Evolutionary conservation across 257 asterid genomes (phyloP).

Genomic region (Primulina tabacum): DNA sequence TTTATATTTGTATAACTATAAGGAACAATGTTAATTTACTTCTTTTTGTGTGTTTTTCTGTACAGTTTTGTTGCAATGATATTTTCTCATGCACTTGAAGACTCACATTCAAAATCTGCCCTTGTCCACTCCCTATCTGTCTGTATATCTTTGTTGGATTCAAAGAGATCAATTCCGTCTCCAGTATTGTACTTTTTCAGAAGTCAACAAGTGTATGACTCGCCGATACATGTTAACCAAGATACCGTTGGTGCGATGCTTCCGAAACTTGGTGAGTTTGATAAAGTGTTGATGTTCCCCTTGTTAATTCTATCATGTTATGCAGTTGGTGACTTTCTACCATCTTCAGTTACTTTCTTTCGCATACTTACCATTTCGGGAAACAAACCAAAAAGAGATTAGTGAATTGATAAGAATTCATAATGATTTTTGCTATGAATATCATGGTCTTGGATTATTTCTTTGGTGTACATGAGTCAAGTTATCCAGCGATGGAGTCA

Average conservation of each 20-base stretch:
- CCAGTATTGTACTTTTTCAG: slow-evolving; percentile 74
- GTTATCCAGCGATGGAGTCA: not conserved
- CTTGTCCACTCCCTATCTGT: slow-evolving; percentile 87
- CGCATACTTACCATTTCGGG: not conserved
- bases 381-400: not conserved
- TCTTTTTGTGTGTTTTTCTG: slow-evolving; percentile 14
- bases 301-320: not conserved
- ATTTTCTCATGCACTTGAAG: slow-evolving; percentile 86
- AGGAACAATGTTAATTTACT: slow-evolving; percentile 9
- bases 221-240: slow-evolving; percentile 66
- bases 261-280: slow-evolving; percentile 73
- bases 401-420: not conserved
- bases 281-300: not conserved
- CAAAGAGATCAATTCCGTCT: slow-evolving; percentile 75
- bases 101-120: slow-evolving; percentile 73
- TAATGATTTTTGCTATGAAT: too few species aligned
- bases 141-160: slow-evolving; percentile 90
- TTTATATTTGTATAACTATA: not conserved
- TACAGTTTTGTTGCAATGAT: slow-evolving; percentile 86
- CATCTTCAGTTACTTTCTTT: not conserved
- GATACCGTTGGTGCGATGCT: slow-evolving; percentile 96
- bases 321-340: not conserved
- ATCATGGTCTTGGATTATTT: not conserved
- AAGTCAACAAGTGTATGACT: slow-evolving; percentile 71
- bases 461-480: not conserved